These are phyloP conservation scores for Termitomyces sp. DNA, from an alignment of 768 basidiomycete genomes.

Conservation along the genomic window DNA sequence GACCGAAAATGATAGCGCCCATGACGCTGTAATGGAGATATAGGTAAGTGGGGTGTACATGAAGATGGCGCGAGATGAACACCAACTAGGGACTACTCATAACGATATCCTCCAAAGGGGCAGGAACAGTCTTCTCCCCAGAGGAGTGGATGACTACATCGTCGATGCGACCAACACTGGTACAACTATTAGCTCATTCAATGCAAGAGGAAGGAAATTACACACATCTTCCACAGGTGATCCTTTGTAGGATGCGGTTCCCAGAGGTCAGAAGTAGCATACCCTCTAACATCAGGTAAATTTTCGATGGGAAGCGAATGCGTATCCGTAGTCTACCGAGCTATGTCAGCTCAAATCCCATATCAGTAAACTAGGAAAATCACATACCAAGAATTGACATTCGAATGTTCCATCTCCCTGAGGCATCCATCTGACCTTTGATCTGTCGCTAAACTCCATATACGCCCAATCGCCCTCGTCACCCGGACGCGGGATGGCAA, in stretches of 20 bases:
- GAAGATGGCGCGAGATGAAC: neutral
- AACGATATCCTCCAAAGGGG: conserved; percentile 23
- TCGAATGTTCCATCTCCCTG: conserved; percentile 33
- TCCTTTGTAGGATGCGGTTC: conserved; percentile 30
- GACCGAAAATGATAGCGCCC: conserved; percentile 34
- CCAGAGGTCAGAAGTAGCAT: conserved; percentile 32
- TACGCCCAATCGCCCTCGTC: conserved; percentile 27
- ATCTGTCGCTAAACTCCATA: conserved; percentile 19
- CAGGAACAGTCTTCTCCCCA: conserved; percentile 31
- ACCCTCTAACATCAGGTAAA: conserved; percentile 27
- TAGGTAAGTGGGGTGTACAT: neutral
- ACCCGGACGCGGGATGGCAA: conserved; percentile 1
- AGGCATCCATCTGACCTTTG: conserved; percentile 24
- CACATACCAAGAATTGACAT: conserved; percentile 30
- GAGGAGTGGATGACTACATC: conserved; percentile 32
- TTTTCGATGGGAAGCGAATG: conserved; percentile 27
- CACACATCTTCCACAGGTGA: conserved; percentile 29
- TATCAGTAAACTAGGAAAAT: neutral
- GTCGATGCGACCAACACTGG: conserved; percentile 33
- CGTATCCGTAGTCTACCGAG: conserved; percentile 18
- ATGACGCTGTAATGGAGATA: neutral
- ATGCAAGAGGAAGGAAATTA: neutral
- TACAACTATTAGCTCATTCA: neutral
- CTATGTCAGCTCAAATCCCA: neutral
- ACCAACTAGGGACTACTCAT: conserved; percentile 17